phyloP scores from a whole-genome alignment of 2,329 filamentous ascomycete species.

The Fusarium tupiense region DNA sequence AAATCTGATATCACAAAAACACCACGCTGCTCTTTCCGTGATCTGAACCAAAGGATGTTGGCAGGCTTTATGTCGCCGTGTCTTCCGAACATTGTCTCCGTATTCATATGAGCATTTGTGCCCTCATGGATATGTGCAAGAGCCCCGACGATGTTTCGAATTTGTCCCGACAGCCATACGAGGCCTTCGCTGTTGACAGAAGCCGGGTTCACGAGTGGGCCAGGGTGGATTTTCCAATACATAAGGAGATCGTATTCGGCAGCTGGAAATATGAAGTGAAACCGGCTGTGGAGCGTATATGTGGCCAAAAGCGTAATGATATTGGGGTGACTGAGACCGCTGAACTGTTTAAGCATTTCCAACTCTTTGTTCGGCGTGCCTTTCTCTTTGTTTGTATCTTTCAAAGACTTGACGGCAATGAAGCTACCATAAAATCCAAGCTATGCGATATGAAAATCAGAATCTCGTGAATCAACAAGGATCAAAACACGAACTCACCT shows the following conservation, averaged over 20 bases:
- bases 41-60: neutral
- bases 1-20: neutral
- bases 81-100: neutral
- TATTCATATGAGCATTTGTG: fast-evolving
- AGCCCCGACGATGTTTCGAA: neutral
- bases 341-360: neutral
- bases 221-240: neutral
- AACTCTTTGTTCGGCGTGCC: neutral
- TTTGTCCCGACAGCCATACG: neutral
- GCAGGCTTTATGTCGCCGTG: neutral
- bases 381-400: fast-evolving
- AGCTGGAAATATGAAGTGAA: neutral
- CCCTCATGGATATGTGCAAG: neutral
- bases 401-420: neutral
- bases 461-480: neutral
- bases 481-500: neutral
- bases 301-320: neutral
- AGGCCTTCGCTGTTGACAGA: neutral
- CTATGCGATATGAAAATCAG: neutral
- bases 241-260: neutral
- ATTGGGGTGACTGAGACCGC: fast-evolving
- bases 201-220: neutral
- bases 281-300: neutral
- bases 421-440: neutral
- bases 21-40: neutral